Conservation (phyloP, 306 rosid species). For the Citrullus mucosospermus region DNA sequence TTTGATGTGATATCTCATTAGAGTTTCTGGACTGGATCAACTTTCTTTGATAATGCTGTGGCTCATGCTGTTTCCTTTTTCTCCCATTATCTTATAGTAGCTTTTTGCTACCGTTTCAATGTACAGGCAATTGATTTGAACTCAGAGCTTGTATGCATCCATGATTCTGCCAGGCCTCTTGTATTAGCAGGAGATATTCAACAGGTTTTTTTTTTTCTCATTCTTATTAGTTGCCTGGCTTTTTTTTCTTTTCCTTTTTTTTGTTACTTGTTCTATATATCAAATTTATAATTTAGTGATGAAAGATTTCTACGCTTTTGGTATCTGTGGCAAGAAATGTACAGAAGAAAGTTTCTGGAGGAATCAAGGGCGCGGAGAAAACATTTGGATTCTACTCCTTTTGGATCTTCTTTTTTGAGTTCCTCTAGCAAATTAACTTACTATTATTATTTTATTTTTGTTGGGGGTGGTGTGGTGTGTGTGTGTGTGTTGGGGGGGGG, state of each 20-base stretch:
- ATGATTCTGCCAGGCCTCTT: slow-evolving; percentile 95
- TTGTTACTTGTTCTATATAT: not conserved
- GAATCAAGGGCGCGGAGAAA: not conserved
- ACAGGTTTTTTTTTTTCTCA: slow-evolving; percentile 35
- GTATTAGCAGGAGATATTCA: slow-evolving; percentile 41
- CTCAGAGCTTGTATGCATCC: slow-evolving; percentile 86
- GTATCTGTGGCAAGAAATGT: not conserved
- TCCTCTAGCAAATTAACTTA: not conserved
- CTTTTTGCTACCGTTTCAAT: slow-evolving; percentile 8
- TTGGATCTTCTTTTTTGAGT: not conserved
- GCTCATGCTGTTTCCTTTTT: not conserved
- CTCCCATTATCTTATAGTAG: not conserved
- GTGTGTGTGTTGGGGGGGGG: too few relatives aligned
- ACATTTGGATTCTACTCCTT: not conserved
- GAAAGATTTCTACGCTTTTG: not conserved
- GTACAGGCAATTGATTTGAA: slow-evolving; percentile 60
- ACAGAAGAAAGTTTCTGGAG: not conserved
- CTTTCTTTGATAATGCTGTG: not conserved
- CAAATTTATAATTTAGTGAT: not conserved
- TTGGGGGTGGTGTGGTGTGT: too few relatives aligned
- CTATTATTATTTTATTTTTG: too few relatives aligned
- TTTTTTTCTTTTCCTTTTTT: not conserved
- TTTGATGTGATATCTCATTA: not conserved
- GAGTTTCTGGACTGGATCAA: not conserved
- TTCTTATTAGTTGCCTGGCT: not conserved